Base-by-base conservation (phyloP, 2,329 filamentous ascomycete species). In the Fusarium duplospermum region DNA sequence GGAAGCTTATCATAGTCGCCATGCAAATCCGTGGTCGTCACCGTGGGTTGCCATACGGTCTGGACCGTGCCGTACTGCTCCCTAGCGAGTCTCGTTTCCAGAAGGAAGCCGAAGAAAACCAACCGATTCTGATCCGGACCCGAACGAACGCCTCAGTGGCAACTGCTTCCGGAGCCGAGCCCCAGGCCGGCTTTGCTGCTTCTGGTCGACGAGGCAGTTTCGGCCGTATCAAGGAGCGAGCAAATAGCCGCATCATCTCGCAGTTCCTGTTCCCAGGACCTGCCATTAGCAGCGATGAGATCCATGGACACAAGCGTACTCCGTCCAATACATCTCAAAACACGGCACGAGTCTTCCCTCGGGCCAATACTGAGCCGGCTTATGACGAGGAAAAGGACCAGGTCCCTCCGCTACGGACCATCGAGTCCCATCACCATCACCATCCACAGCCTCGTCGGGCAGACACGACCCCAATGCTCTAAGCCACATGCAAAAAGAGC, bases 1-100 rank as follows among this genome's bases (percentile, higher is more conserved):
- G 80, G 82, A 93, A 93, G 78, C 87, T 93, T 2, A 88, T 93
- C 73, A 90, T 93, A 62, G 87, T 93, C 66, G 90, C 90, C 33
- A 92, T 93, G 90, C 89, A 92, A 83, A 89, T 93, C 65, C 91
- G 91, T 81, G 91, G 91, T 7, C 89, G 91, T 3, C 91, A 93
- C 77, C 89, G 91, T 79, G 91, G 91, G 63, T 83, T 93, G 5
- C 91, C 91, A 1, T 93, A 93, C 76, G 90, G 90, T 4, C 86
- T 92, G 2, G 89, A 91, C 76, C 86, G 89, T n/a, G 89, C 89
- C 54, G 88, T 91, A 11, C 83, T 91, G 11, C 81, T 91, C 18
- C 89, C 89, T 6, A 89, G 87, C 78, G 89, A 91, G 76, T 82
- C 87, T 27, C 86, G 89, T 24, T 87, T 89, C 75, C 83, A 85